phyloP scores from a whole-genome alignment of 345 rosid species.

The Cardiospermum halicacabum region DNA sequence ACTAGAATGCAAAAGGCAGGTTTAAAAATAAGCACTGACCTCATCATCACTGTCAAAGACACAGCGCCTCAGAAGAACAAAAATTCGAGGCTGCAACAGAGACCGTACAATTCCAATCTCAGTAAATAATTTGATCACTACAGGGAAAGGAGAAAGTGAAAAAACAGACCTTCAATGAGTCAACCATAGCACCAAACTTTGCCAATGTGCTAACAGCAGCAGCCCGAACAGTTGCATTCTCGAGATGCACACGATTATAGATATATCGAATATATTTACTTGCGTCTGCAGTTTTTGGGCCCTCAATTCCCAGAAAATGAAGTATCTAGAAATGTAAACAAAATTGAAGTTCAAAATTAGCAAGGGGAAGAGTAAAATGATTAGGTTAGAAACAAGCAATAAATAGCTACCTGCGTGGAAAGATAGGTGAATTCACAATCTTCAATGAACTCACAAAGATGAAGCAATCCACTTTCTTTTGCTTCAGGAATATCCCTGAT shows the following conservation, averaged over 20 bases:
- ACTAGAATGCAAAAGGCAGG: neutral
- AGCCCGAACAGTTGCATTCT: constrained; percentile 97
- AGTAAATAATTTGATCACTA: neutral
- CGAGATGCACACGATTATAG: constrained; percentile 96
- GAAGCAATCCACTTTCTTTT: constrained; percentile 94
- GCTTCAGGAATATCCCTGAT: constrained; percentile 99
- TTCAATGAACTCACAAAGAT: constrained; percentile 97
- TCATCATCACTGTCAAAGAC: constrained; percentile 95
- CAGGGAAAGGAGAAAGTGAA: neutral
- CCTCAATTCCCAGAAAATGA: constrained; percentile 95
- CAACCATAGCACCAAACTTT: constrained; percentile 93
- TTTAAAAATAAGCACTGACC: constrained; percentile 41
- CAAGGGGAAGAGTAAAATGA: neutral
- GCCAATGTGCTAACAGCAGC: constrained; percentile 95
- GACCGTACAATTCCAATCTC: constrained; percentile 8
- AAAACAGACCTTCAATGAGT: constrained; percentile 64
- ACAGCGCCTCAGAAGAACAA: constrained; percentile 84
- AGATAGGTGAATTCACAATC: constrained; percentile 99
- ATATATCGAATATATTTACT: constrained; percentile 94
- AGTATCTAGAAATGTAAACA: constrained; percentile 54
- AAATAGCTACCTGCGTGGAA: constrained; percentile 74
- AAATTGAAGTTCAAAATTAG: constrained; percentile 2
- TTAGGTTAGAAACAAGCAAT: constrained; percentile 1
- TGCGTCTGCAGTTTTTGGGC: constrained; percentile 93
- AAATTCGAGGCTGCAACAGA: constrained; percentile 71